A percentile compares a stretch with the other conserved stretches of the same genome.
These are phyloP conservation scores for Fraxinus nigra DNA, from an alignment of 305 asterid species.

Conservation along the genomic window DNA sequence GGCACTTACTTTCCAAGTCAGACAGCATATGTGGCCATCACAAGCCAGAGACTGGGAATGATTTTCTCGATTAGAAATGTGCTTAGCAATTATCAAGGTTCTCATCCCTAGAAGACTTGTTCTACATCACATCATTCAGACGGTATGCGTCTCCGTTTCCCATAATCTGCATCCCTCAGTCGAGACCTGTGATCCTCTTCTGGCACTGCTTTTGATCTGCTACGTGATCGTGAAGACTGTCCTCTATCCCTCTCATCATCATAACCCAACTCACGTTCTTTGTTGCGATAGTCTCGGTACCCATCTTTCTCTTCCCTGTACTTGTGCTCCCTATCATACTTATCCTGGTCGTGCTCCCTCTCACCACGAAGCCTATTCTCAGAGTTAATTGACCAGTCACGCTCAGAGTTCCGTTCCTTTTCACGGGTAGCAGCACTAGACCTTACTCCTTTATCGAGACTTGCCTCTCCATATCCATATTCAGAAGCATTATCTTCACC, in stretches of 20 bases:
- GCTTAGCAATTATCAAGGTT: slow-evolving; percentile 16
- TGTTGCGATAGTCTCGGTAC: slow-evolving; percentile 57
- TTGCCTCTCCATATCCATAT: slow-evolving; percentile 57
- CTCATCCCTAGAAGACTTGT: slow-evolving; percentile 2
- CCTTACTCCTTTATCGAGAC: slow-evolving; percentile 56
- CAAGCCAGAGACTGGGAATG: slow-evolving; percentile 33
- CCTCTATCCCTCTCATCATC: slow-evolving; percentile 55
- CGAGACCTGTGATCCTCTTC: slow-evolving; percentile 57
- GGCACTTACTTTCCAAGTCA: slow-evolving; percentile 60
- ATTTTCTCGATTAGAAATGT: slow-evolving; percentile 30
- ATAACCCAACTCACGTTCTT: slow-evolving; percentile 47
- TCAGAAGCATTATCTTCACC: slow-evolving; percentile 70
- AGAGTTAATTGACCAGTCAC: slow-evolving; percentile 50
- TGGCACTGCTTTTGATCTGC: slow-evolving; percentile 44
- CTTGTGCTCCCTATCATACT: slow-evolving; percentile 48
- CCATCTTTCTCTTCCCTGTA: slow-evolving; percentile 62
- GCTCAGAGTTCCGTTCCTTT: slow-evolving; percentile 53
- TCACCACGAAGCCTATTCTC: slow-evolving; percentile 56
- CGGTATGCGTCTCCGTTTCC: slow-evolving; percentile 57
- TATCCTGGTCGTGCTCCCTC: slow-evolving; percentile 52
- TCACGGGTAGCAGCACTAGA: slow-evolving; percentile 51
- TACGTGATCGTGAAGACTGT: slow-evolving; percentile 53
- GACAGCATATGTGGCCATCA: slow-evolving; percentile 31
- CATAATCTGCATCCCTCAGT: slow-evolving; percentile 66
- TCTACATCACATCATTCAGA: slow-evolving; percentile 43